Conservation (phyloP, 495 filamentous ascomycete genomes). For the Filosporella fistucella region DNA sequence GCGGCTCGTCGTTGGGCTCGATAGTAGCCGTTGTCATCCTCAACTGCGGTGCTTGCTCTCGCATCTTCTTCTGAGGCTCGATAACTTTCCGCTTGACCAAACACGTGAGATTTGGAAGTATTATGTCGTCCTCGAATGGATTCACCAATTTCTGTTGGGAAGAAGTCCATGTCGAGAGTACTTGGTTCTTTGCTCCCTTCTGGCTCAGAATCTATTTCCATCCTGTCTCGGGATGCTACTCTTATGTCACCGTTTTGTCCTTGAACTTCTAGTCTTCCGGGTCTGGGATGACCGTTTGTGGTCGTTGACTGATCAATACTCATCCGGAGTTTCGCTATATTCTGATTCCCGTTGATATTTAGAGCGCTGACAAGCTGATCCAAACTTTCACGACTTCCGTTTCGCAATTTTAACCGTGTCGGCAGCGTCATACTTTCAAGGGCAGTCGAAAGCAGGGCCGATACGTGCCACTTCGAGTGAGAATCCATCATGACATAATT, state of each 20-base stretch:
- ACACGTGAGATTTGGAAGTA: constrained; percentile 47
- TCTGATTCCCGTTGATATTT: constrained; percentile 74
- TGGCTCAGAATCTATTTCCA: constrained; percentile 8
- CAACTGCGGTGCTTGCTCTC: constrained; percentile 24
- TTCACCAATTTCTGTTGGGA: constrained; percentile 34
- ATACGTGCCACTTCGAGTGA: constrained; percentile 73
- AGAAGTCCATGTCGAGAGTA: constrained; percentile 55
- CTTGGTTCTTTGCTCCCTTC: constrained; percentile 28
- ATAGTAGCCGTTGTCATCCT: constrained; percentile 24
- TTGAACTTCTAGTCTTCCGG: constrained; percentile 14
- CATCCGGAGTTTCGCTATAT: constrained; percentile 69
- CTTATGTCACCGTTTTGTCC: constrained; percentile 14
- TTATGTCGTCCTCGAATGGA: constrained; percentile 17
- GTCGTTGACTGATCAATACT: constrained; percentile 28
- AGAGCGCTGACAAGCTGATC: constrained; percentile 66
- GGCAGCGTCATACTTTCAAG: constrained; percentile 79
- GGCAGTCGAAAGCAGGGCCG: constrained; percentile 70
- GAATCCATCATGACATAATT: constrained; percentile 56
- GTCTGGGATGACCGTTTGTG: constrained; percentile 13
- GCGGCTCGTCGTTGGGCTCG: constrained; percentile 32
- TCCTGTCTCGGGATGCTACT: constrained; percentile 17
- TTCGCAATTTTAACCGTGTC: constrained; percentile 56
- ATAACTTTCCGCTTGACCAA: constrained; percentile 52
- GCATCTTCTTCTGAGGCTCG: constrained; percentile 29
- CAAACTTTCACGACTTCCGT: constrained; percentile 43